phyloP scores from a whole-genome alignment of 352 stramenopile species.

The Phytophthora parvispora region DNA sequence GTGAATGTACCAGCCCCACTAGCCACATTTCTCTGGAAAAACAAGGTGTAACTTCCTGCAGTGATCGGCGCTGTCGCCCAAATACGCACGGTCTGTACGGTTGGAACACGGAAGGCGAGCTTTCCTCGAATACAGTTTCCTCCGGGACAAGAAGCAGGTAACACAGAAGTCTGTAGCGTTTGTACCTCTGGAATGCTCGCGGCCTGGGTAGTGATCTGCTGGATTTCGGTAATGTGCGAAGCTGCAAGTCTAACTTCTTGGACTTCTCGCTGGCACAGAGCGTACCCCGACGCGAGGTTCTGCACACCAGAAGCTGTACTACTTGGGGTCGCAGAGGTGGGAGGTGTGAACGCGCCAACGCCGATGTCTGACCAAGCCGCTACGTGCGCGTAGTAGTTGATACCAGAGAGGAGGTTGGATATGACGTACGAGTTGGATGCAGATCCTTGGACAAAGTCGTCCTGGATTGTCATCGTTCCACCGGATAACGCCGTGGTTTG shows the following conservation, averaged over 20 bases:
- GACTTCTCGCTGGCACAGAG: conserved; percentile 65
- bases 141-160: conserved; percentile 53
- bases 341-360: conserved; percentile 50
- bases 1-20: conserved; percentile 38
- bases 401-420: conserved; percentile 63
- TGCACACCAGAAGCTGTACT: conserved; percentile 50
- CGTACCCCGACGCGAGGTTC: conserved; percentile 68
- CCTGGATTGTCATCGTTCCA: conserved; percentile 40
- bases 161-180: conserved; percentile 65
- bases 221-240: conserved; percentile 74
- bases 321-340: conserved; percentile 58
- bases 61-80: conserved; percentile 59
- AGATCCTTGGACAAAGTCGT: conserved; percentile 58
- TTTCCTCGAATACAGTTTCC: conserved; percentile 57
- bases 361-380: conserved; percentile 71
- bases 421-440: conserved; percentile 64
- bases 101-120: conserved; percentile 79
- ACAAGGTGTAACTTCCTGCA: conserved; percentile 57
- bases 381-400: conserved; percentile 75
- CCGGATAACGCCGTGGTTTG: conserved; percentile 27
- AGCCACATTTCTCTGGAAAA: conserved; percentile 45
- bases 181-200: conserved; percentile 80
- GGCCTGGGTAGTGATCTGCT: conserved; percentile 70
- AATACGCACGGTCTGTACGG: conserved; percentile 79
- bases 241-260: conserved; percentile 78